phyloP scores from a whole-genome alignment of 306 rosid species.

The Leucaena leucocephala region DNA sequence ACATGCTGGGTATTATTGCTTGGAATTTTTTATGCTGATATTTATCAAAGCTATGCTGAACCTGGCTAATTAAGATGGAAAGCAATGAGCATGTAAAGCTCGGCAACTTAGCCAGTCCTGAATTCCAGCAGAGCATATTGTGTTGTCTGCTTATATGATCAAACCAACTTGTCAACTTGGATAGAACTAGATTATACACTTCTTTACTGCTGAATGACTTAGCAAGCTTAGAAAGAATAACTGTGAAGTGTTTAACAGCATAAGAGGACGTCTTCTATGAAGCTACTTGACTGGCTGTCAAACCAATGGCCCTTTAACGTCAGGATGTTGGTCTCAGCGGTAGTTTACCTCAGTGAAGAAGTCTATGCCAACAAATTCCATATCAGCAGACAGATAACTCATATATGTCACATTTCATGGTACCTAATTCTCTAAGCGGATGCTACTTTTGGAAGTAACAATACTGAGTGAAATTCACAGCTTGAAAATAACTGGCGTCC shows the following conservation, averaged over 20 bases:
- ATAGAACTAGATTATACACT: conserved; percentile 23
- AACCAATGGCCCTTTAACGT: conserved; percentile 13
- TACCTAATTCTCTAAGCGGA: conserved; percentile 23
- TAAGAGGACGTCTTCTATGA: background rate
- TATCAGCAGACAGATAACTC: background rate
- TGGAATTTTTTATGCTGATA: background rate
- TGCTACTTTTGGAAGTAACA: conserved; percentile 23
- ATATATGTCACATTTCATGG: conserved; percentile 32
- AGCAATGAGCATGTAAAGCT: background rate
- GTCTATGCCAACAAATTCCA: conserved; percentile 18
- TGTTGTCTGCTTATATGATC: conserved; percentile 3
- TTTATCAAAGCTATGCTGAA: background rate
- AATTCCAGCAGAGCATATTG: conserved; percentile 12
- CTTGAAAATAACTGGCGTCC: conserved; percentile 22
- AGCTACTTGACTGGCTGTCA: background rate
- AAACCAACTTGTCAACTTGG: conserved; percentile 31
- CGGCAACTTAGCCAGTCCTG: conserved; percentile 22
- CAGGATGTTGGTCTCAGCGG: conserved; percentile 20
- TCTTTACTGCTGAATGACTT: conserved; percentile 10
- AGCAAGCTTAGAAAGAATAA: background rate
- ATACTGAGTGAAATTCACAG: conserved; percentile 29
- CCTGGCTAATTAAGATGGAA: background rate
- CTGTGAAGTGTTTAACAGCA: conserved; percentile 16
- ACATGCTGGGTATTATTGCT: background rate
- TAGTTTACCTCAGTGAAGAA: conserved; percentile 25